Conservation (phyloP, 192 early-diverging fungal genomes). For the Linnemannia schmuckeri region DNA sequence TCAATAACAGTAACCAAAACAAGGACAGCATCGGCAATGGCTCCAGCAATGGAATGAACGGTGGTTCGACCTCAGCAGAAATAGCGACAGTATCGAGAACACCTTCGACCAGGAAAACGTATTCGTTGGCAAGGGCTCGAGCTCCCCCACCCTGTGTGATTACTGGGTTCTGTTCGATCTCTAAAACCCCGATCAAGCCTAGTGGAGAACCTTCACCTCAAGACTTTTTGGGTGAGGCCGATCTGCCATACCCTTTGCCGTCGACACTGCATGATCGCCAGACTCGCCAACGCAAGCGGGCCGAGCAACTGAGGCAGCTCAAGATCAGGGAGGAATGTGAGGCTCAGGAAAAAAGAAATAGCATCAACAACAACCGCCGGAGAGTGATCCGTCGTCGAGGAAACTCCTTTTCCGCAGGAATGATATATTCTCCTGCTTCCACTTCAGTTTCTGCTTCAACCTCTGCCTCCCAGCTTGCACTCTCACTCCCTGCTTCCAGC, state of each 20-base stretch:
- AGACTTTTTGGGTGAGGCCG: constrained; percentile 49
- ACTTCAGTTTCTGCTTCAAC: background rate
- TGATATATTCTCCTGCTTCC: background rate
- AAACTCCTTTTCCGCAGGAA: constrained; percentile 27
- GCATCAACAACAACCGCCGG: constrained; percentile 1
- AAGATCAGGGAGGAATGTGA: constrained; percentile 47
- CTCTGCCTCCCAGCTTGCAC: background rate
- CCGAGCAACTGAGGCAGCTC: constrained; percentile 45
- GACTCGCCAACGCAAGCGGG: constrained; percentile 41
- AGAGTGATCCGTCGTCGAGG: constrained; percentile 21
- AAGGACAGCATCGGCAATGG: background rate
- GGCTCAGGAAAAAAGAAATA: constrained; percentile 15
- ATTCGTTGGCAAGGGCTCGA: background rate
- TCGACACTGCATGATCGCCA: constrained; percentile 42
- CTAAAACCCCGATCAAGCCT: background rate
- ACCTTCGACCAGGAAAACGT: background rate
- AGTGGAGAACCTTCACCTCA: constrained; percentile 38
- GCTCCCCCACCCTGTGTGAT: constrained; percentile 19
- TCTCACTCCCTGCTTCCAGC: background rate
- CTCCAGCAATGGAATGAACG: background rate
- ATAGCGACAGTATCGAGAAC: background rate
- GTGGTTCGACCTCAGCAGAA: constrained; percentile 15
- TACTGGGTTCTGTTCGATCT: constrained; percentile 43
- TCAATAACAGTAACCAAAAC: background rate
- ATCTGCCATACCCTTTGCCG: constrained; percentile 47